Percentiles rank a stretch among this genome's conserved stretches.
These are phyloP conservation scores for Cichorium intybus DNA, from an alignment of 140 eudicot species.

Conservation along the genomic window DNA sequence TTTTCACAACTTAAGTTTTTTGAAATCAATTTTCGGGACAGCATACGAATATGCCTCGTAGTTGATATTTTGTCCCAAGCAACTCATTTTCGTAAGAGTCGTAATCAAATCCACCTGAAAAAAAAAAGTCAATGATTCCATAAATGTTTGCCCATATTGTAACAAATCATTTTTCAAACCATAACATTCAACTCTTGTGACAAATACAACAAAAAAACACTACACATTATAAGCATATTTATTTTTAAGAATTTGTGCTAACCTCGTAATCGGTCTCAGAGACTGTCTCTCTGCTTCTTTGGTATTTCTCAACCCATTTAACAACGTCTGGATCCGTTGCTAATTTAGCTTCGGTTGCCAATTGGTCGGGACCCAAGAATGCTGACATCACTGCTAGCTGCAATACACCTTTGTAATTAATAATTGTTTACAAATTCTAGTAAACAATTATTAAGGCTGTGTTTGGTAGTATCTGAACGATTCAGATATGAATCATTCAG, in stretches of 20 bases:
- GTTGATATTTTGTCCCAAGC: slow-evolving; percentile 86
- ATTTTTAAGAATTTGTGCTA: background rate
- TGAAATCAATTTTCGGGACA: slow-evolving; percentile 50
- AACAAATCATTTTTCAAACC: background rate
- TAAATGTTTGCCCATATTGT: background rate
- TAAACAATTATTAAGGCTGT: too few relatives aligned
- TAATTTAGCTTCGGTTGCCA: slow-evolving; percentile 68
- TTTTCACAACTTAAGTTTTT: slow-evolving; percentile 69
- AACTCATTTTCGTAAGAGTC: slow-evolving; percentile 70
- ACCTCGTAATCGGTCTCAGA: slow-evolving; percentile 96
- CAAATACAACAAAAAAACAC: too few relatives aligned
- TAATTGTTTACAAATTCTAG: too few relatives aligned
- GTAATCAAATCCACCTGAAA: slow-evolving; percentile 90
- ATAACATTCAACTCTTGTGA: too few relatives aligned
- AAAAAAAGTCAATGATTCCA: background rate
- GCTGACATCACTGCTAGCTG: slow-evolving; percentile 99
- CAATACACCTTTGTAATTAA: background rate
- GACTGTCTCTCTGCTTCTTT: slow-evolving; percentile 93
- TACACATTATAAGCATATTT: too few relatives aligned
- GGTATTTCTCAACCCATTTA: slow-evolving; percentile 93
- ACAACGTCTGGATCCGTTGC: slow-evolving; percentile 76
- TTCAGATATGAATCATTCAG: too few relatives aligned
- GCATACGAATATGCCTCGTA: slow-evolving; percentile 95
- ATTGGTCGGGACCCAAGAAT: slow-evolving; percentile 89
- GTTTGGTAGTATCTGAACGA: too few relatives aligned